Conservation (phyloP, 1,284 basidiomycete species). For the Irpex sp. region DNA sequence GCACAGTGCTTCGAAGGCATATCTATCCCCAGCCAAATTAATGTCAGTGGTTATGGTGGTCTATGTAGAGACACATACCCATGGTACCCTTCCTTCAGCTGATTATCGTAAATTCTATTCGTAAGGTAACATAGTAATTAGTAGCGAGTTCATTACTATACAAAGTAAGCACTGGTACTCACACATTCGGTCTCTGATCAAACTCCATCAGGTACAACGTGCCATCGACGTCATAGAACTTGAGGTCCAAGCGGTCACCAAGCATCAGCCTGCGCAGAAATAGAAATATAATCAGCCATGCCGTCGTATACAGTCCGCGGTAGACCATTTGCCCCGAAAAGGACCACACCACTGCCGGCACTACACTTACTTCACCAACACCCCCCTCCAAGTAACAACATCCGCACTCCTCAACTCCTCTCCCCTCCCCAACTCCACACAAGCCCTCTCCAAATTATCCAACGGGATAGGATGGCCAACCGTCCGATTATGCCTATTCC, state of each 20-base stretch:
- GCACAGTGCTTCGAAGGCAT: constrained; percentile 7
- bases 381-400: constrained; percentile 7
- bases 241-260: background rate
- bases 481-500: background rate
- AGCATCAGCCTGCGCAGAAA: background rate
- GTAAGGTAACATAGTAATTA: too few relatives aligned
- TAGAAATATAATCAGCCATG: background rate
- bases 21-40: background rate
- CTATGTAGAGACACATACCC: background rate
- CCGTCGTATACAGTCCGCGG: too few relatives aligned
- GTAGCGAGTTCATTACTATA: too few relatives aligned
- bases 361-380: constrained; percentile 1
- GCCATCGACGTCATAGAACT: background rate
- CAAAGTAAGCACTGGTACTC: background rate
- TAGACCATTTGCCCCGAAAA: too few relatives aligned
- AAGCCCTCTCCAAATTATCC: background rate
- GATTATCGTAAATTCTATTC: background rate
- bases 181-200: background rate
- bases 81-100: constrained; percentile 3
- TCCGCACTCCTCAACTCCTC: background rate
- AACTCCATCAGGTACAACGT: background rate
- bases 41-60: background rate
- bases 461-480: constrained; percentile 4
- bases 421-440: background rate
- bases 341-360: too few relatives aligned